Evolutionary conservation across 345 rosid genomes (phyloP), one percentile per base, ranked within the genome.

Genomic region (Populus euphratica): DNA sequence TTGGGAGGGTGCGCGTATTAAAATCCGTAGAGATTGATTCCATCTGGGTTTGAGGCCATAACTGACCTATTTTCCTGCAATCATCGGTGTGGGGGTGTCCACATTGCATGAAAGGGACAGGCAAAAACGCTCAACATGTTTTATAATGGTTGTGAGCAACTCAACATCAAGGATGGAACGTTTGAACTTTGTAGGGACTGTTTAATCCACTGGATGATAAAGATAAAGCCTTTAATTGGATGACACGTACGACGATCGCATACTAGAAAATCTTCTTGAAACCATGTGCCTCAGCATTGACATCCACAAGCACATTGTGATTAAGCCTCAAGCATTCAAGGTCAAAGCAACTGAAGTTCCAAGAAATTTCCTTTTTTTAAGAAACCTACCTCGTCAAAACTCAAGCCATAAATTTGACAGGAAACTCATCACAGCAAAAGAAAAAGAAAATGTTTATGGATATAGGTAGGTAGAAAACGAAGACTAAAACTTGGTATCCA

Each of bases 291-390:
- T 35, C 70, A 62, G 23, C 70, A 44, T 47, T 47, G 65, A 63
- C 23, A 31, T 2, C 54, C 18, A 13, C 35, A 23, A 69, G 27
- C 52, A 68, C 72, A 16, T 59, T n/a, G 63, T 59, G 27, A 43
- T n/a, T 33, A 29, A 31, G 52, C 18, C 5, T 33, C 54, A 8
- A 18, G 33, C 2, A 41, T 43, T 54, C 73, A 54, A 68, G 38
- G 68, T 76, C 73, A n/a, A 69, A 39, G 56, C 7, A 56, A 18
- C 2, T 36, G 20, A 21, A 41, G 29, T 76, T 27, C 69, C 70
- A 33, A 17, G 82, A 79, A 79, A 69, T 70, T 79, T 74, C 82
- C 74, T 29, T 0, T 65, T 52, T 65, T 52, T 11, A 43, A 11
- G 47, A 49, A 44, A 38, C 17, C 29, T 16, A n/a, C 29, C 52